phyloP scores from a whole-genome alignment of 805 yeast species.

The Komagataella pastoris region DNA sequence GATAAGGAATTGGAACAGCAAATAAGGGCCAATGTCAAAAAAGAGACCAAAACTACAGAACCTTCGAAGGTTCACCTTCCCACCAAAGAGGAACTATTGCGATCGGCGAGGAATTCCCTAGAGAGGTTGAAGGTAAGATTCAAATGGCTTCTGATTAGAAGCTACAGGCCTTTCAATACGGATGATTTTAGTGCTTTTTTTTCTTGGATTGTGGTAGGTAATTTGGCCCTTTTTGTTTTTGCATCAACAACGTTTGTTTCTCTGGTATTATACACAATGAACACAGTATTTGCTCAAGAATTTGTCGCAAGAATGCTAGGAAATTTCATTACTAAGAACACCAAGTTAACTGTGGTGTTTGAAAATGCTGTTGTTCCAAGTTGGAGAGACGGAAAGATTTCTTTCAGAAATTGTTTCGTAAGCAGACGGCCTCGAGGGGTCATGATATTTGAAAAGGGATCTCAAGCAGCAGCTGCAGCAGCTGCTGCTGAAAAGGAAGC shows the following conservation, averaged over 20 bases:
- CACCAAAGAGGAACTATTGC: conserved; percentile 6
- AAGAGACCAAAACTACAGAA: neutral
- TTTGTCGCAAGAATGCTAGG: conserved; percentile 74
- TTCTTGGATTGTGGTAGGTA: conserved; percentile 87
- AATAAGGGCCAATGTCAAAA: neutral
- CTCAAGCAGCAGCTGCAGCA: conserved; percentile 59
- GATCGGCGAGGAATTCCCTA: conserved; percentile 4
- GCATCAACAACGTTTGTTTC: conserved; percentile 94
- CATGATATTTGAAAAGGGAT: conserved; percentile 49
- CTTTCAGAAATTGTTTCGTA: conserved; percentile 74
- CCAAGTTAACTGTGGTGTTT: conserved; percentile 73
- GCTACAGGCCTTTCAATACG: conserved; percentile 73
- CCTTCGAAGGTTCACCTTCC: neutral
- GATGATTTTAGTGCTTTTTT: conserved; percentile 86
- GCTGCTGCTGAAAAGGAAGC: conserved; percentile 21
- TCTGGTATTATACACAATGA: conserved; percentile 57
- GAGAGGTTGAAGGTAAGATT: conserved; percentile 18
- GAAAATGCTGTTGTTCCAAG: conserved; percentile 92
- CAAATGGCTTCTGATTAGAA: conserved; percentile 66
- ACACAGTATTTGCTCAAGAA: conserved; percentile 84
- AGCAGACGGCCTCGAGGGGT: conserved; percentile 59
- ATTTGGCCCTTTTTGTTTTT: conserved; percentile 60
- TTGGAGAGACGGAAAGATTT: conserved; percentile 80
- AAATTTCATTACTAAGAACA: conserved; percentile 68
- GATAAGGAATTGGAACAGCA: neutral